Base-by-base conservation (phyloP, 805 yeast genomes). In the Candida peoriensis region DNA sequence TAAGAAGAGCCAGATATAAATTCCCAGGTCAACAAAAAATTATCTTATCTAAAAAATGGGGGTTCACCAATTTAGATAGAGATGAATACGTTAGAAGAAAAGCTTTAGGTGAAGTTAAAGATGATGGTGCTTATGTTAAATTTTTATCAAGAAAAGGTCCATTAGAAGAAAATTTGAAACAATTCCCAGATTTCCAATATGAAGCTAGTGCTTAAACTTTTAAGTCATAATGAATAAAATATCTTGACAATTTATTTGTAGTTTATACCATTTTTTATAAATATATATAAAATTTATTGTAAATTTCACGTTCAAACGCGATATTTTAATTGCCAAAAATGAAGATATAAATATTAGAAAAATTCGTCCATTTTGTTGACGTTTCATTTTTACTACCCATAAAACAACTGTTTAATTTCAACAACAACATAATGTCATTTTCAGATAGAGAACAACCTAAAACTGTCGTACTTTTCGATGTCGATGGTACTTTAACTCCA, bases 11-110 rank as follows among this genome's bases (percentile, higher is more conserved):
- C 55, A 90, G 97, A 80, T 93, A 93, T 86, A 93, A 93, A 90
- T 93, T 93, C 97, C 99, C 99, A 72, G 99, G 99, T 78, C 99
- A 93, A 79, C 99, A 93, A 77, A 90, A 81, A 81, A 93, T 93
- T 68, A 93, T 93, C 64, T 74, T 93, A 72, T 93, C 99, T 58
- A 93, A 93, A 94, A 93, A 93, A 77, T 93, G 99, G 99, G 99
- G 99, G 76, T 93, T 93, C 97, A 93, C 99, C 72, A 85, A 84
- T 72, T 83, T 93, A 66, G 78, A 90, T 94, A 86, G 98, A 77
- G 95, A 76, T 43, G 97, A 93, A 64, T 93, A 90, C 83, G 78
- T 75, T 63, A 86, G 81, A 76, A 88, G 93, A 78, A 83, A 84
- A 70, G 84, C 87, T 30, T 41, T 51, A 66, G 96, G 96, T 76